Conservation (phyloP, 202 grass and related monocot genomes). For the Panicum virgatum region DNA sequence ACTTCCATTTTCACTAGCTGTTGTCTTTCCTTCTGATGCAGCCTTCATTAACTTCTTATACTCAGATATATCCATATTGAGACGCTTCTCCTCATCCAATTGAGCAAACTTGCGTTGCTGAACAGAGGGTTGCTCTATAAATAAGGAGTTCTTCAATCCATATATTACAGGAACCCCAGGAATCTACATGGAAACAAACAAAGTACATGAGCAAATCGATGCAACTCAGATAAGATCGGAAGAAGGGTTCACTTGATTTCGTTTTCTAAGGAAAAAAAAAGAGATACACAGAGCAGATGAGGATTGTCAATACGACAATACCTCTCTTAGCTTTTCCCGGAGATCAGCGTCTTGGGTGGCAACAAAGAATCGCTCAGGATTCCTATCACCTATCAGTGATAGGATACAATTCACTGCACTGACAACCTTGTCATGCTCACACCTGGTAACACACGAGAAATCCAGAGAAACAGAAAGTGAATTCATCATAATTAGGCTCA, state of each 20-base stretch:
- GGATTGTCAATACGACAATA: conserved; percentile 29
- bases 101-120: conserved; percentile 79
- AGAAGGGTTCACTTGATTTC: neutral
- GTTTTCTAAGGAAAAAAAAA: neutral
- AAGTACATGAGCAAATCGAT: conserved; percentile 4
- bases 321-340: conserved; percentile 67
- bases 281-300: neutral
- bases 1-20: conserved; percentile 35
- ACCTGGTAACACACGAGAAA: conserved; percentile 44
- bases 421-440: conserved; percentile 89
- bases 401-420: conserved; percentile 65
- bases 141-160: conserved; percentile 73
- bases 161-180: conserved; percentile 91
- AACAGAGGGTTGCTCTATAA: conserved; percentile 73
- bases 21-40: conserved; percentile 37
- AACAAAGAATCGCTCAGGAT: conserved; percentile 84
- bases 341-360: conserved; percentile 84
- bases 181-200: conserved; percentile 52
- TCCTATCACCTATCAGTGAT: conserved; percentile 68
- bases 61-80: conserved; percentile 74
- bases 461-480: conserved; percentile 26
- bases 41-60: conserved; percentile 58
- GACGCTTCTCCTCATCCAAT: conserved; percentile 67
- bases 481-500: neutral
- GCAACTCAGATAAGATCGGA: neutral